Base-by-base conservation (phyloP, 257 asterid species). In the Salvia rosmarinus region DNA sequence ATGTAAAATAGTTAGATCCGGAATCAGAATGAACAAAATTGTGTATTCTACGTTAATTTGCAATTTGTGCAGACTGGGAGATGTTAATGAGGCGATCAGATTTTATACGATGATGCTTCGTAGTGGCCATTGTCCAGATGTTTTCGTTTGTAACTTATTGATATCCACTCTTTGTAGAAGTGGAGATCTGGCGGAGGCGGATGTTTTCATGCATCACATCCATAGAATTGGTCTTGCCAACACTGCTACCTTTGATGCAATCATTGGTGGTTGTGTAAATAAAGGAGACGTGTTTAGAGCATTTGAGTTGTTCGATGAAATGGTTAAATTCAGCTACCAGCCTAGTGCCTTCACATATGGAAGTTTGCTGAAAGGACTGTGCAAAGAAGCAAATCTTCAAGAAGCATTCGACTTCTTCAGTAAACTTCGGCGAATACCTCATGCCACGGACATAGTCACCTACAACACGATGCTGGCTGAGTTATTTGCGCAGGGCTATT, bases 351-450 rank as follows among this genome's bases (percentile, higher is more conserved):
- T 76, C 77, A 91, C 97, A 9, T 86, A 85, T 76, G 87, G 85
- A 74, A 84, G 83, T 84, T 79, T 91, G 57, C 68, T 91, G 77
- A 91, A 88, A 78, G 95, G 95, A 68, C 81, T 94, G 23, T 85
- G 90, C 82, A 85, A 71, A 86, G 91, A 88, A 62, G 93, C 94
- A 20, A 56, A 82, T 68, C 34, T 86, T 10, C 71, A 76, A 52
- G 84, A 78, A 80, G 97, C 96, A 1, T 13, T 86, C 62, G 68
- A 64, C n/a, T 89, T 91, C 64, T 86, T 88, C 69, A 43, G 21
- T 74, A 75, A 79, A 71, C 90, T 93, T 43, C 86, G 67, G 17
- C 70, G 78, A 5, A 77, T 57, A 63, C 87, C 83, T 65, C 70
- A 49, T 82, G 85, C 72, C 51, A 9, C 74, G 61, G 93, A 91